phyloP scores from a whole-genome alignment of 1,284 basidiomycete species.

The Malassezia caprae region DNA sequence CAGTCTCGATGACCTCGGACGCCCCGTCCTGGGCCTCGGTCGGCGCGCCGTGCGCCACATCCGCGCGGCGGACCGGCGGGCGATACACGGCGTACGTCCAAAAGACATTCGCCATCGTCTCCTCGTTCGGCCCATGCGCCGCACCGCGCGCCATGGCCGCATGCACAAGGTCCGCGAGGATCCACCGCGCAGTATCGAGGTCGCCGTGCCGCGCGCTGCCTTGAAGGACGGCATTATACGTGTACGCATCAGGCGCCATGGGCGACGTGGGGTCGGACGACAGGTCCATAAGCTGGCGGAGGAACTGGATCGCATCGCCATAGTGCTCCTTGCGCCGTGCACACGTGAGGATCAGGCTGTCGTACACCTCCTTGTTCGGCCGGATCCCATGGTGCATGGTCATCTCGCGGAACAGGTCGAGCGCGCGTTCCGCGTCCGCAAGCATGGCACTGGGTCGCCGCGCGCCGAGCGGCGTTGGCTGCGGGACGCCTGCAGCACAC shows the following conservation, averaged over 20 bases:
- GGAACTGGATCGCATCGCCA: constrained; percentile 50
- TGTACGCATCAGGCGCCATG: constrained; percentile 54
- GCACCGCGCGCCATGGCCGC: constrained; percentile 17
- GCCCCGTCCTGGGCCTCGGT: background rate
- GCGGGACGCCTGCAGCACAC: constrained; percentile 58
- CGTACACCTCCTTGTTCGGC: constrained; percentile 66
- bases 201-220: constrained; percentile 80
- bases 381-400: constrained; percentile 56
- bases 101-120: constrained; percentile 72
- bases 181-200: constrained; percentile 72
- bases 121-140: constrained; percentile 56
- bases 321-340: constrained; percentile 49
- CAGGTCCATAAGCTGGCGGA: constrained; percentile 57
- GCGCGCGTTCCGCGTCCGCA: constrained; percentile 75
- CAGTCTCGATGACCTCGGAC: background rate
- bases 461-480: constrained; percentile 25
- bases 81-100: constrained; percentile 74
- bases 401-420: constrained; percentile 92
- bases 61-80: constrained; percentile 48
- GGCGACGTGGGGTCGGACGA: constrained; percentile 62
- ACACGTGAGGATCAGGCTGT: constrained; percentile 67
- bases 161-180: constrained; percentile 72
- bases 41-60: background rate
- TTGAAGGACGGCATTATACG: constrained; percentile 74
- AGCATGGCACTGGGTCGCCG: background rate